Evolutionary conservation across 345 rosid genomes (phyloP), one percentile per base, ranked within the genome.

Genomic region (Ailanthus altissimus): DNA sequence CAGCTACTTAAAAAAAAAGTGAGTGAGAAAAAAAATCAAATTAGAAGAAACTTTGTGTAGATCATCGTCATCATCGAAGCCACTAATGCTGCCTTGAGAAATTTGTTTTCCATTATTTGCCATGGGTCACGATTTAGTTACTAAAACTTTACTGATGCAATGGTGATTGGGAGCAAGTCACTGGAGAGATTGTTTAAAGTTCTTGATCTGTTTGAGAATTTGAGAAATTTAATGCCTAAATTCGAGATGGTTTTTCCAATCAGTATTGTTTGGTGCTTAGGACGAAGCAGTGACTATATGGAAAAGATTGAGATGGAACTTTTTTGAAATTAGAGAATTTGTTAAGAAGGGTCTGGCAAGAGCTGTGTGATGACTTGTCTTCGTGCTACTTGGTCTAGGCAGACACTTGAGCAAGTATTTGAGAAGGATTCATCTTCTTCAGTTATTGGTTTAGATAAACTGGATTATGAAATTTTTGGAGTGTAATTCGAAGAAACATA

Each of bases 381-480:
- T 32, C 91, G 93, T 0, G 99, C 98, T 0, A 97, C 99, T 0
- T 92, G 94, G 51, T 91, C 97, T 0, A 77, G 94, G 13, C 90
- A 83, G 77, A 87, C 93, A 5, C 81, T 95, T 6, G 99, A 95
- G 81, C 96, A 85, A 77, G 87, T 95, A 60, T 91, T 95, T 43
- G 96, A 89, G 58, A 95, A 95, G 73, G 92, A 86, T 64, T 58
- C 81, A 4, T 77, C 86, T 5, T 83, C 98, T 36, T 85, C 92
- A n/a, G 0, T 77, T 95, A 82, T 86, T 90, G 0, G 92, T 88
- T 54, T 94, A 92, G 71, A 88, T 95, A 86, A 86, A 78, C 6
- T 93, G 99, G 99, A 92, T 92, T 78, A 89, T 95, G 98, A 96
- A 91, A 88, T 85, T 95, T 46, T 68, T 95, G 70, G 97, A 93